Conservation (phyloP, 169 alveolate genomes). For the Babesia divergens region DNA sequence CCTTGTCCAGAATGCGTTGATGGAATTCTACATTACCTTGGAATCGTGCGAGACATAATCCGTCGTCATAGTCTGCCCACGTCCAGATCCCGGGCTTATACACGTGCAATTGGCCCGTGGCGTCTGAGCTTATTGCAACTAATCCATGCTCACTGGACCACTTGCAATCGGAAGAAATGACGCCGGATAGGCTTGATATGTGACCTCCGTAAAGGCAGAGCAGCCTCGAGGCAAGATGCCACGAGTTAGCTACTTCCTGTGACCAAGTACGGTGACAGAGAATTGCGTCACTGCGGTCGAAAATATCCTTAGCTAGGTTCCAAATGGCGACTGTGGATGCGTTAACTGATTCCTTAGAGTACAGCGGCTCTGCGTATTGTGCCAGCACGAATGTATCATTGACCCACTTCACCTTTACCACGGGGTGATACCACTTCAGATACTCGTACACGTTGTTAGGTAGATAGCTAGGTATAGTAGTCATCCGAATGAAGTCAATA, state of each 20-base stretch:
- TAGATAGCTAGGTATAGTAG: slow-evolving; percentile 52
- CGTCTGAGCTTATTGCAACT: slow-evolving; percentile 47
- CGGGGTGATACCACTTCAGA: slow-evolving; percentile 59
- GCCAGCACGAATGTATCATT: slow-evolving; percentile 39
- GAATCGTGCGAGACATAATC: slow-evolving; percentile 48
- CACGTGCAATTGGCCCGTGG: slow-evolving; percentile 54
- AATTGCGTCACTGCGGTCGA: slow-evolving; percentile 58
- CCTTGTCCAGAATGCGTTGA: slow-evolving; percentile 15
- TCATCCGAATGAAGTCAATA: slow-evolving; percentile 27
- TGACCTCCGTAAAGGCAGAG: slow-evolving; percentile 62
- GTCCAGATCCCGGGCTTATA: slow-evolving; percentile 66
- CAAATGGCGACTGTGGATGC: slow-evolving; percentile 55
- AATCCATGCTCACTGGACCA: slow-evolving; percentile 55
- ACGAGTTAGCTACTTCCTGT: slow-evolving; percentile 23
- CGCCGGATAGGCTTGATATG: slow-evolving; percentile 40
- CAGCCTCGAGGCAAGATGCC: slow-evolving; percentile 46
- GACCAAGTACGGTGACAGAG: slow-evolving; percentile 51
- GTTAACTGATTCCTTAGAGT: slow-evolving; percentile 39
- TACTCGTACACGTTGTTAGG: slow-evolving; percentile 59
- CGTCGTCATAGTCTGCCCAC: slow-evolving; percentile 62
- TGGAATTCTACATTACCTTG: slow-evolving; percentile 30
- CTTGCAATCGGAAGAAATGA: slow-evolving; percentile 41
- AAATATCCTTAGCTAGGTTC: slow-evolving; percentile 60
- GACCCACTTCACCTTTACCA: slow-evolving; percentile 59
- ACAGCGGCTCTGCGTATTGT: slow-evolving; percentile 53